Evolutionary conservation across 140 eudicot genomes (phyloP), one percentile per base, ranked within the genome.

Genomic region (Oenanthe javanica): DNA sequence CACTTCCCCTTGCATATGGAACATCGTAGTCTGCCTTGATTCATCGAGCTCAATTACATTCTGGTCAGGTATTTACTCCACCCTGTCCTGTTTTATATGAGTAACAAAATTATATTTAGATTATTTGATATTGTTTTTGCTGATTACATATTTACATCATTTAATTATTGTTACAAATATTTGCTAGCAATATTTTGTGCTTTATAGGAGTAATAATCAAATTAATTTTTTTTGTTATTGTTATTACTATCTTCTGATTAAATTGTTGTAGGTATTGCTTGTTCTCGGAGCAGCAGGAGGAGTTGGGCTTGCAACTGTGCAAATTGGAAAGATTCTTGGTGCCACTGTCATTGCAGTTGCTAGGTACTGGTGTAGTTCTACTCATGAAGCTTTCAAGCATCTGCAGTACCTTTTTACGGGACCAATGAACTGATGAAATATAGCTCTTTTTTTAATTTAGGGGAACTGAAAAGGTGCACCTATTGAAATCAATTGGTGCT

Each of bases 211-310:
- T 54, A 42, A 2, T 49, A 1, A 59, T 59, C 67, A n/a, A 6
- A n/a, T 6, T 6, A 21, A 59, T 7, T n/a, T 42, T 14, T 61
- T 25, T 2, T 2, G 4, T 31, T 23, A 4, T 31, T 69, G 47
- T 69, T 31, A 31, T 63, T 63, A 31, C 11, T 12, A n/a, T 61
- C 69, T 61, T 13, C 69, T 3, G 13, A 7, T 9, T 61, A 8
- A 36, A 21, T n/a, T 61, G 36, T 7, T n/a, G 36, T n/a, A n/a
- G 98, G 98, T 94, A 48, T 81, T 95, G 85, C 85, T 95, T 84
- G 99, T 95, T 84, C 97, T 95, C 66, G 99, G 99, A 72, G 99
- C 99, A 51, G 99, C 99, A 47, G 99, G 99, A 82, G 98, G 99
- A 52, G 99, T 95, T 59, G 98, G 99, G 76, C 86, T 95, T 69